Percentiles rank a stretch among this genome's conserved stretches.
phyloP scores from a whole-genome alignment of 2,329 filamentous ascomycete species.

The Colletotrichum agaves region DNA sequence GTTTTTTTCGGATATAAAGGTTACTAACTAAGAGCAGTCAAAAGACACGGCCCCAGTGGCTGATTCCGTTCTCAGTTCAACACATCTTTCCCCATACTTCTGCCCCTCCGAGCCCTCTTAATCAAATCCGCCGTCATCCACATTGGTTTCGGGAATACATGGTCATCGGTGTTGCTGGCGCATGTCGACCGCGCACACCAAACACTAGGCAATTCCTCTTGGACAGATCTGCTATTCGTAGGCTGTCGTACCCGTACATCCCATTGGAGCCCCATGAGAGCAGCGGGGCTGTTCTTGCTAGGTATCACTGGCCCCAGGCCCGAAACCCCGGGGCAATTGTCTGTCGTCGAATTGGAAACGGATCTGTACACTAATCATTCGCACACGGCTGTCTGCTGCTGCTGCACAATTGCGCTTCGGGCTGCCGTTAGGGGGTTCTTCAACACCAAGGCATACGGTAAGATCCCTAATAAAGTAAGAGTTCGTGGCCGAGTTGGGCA shows the following conservation, averaged over 20 bases:
- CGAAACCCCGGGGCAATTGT: neutral
- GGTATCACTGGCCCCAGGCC: slow-evolving; percentile 5
- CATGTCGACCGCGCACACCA: slow-evolving; percentile 18
- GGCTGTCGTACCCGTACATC: slow-evolving; percentile 29
- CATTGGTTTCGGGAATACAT: slow-evolving; percentile 18
- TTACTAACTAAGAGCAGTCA: no score
- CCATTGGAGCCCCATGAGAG: slow-evolving; percentile 19
- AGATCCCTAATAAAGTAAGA: slow-evolving; percentile 1
- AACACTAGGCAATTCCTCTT: slow-evolving; percentile 13
- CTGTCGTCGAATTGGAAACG: neutral
- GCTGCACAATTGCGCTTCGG: slow-evolving; percentile 19
- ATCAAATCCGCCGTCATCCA: slow-evolving; percentile 16
- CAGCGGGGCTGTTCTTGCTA: neutral
- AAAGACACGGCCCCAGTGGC: slow-evolving; percentile 5
- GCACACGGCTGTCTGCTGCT: slow-evolving; percentile 1
- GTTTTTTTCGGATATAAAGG: no score
- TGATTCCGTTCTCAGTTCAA: slow-evolving; percentile 25
- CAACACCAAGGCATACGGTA: neutral
- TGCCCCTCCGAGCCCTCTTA: slow-evolving; percentile 12
- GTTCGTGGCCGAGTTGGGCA: slow-evolving; percentile 21
- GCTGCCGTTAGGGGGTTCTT: slow-evolving; percentile 16
- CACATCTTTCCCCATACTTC: slow-evolving; percentile 34
- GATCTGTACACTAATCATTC: neutral
- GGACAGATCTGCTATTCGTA: slow-evolving; percentile 15
- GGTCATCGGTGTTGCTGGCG: slow-evolving; percentile 1